Evolutionary conservation across 1,284 basidiomycete species (phyloP).

Genomic region (Irpex sp.): DNA sequence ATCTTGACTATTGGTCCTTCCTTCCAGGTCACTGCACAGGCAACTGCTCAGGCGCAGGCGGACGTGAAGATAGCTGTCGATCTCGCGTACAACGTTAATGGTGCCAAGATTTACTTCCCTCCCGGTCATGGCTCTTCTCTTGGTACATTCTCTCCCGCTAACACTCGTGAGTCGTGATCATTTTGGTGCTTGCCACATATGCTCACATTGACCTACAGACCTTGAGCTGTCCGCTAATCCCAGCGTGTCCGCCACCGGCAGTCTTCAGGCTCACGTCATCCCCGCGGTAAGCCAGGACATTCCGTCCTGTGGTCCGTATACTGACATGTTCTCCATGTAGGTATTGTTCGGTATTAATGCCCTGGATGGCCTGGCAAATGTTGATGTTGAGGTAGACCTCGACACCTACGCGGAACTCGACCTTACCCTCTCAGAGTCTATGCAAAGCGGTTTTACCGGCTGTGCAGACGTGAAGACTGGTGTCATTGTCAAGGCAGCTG

Average conservation of each 20-base stretch:
- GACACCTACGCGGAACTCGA: slow-evolving; percentile 38
- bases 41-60: slow-evolving; percentile 28
- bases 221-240: slow-evolving; percentile 40
- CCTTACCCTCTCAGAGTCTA: slow-evolving; percentile 12
- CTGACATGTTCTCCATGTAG: not conserved
- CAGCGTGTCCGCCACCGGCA: slow-evolving; percentile 35
- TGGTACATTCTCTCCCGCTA: slow-evolving; percentile 20
- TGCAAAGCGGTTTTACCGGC: slow-evolving; percentile 14
- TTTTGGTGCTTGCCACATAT: slow-evolving; percentile 3
- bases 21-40: slow-evolving; percentile 27
- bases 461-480: slow-evolving; percentile 26
- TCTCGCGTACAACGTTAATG: slow-evolving; percentile 27
- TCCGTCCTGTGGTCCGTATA: not conserved
- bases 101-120: slow-evolving; percentile 45
- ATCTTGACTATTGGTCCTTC: slow-evolving; percentile 35
- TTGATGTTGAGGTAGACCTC: slow-evolving; percentile 37
- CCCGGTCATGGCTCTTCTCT: slow-evolving; percentile 17
- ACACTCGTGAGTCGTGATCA: slow-evolving; percentile 34
- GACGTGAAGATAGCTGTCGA: slow-evolving; percentile 36
- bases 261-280: slow-evolving; percentile 44
- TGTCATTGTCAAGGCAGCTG: slow-evolving; percentile 21
- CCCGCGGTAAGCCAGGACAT: slow-evolving; percentile 29
- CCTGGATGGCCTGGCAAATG: slow-evolving; percentile 28
- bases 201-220: slow-evolving; percentile 24
- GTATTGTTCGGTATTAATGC: slow-evolving; percentile 33